phyloP scores from a whole-genome alignment of 257 asterid species.

The Solanum lycopersicoides region DNA sequence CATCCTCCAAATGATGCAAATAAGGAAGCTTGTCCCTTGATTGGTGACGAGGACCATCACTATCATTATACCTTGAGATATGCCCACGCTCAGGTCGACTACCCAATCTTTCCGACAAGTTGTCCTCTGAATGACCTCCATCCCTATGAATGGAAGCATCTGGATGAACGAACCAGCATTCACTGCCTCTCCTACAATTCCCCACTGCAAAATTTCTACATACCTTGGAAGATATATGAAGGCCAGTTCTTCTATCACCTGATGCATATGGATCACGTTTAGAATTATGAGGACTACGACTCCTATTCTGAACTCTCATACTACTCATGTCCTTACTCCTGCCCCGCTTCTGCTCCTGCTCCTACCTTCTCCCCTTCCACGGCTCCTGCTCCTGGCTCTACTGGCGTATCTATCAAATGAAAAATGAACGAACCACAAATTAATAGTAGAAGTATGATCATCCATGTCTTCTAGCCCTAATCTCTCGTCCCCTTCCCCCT shows the following conservation, averaged over 20 bases:
- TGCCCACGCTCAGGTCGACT: constrained; percentile 14
- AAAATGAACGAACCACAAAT: not conserved
- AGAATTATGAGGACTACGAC: constrained; percentile 53
- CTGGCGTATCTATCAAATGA: constrained; percentile 26
- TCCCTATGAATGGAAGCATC: constrained; percentile 20
- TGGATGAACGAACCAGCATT: constrained; percentile 64
- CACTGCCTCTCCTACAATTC: constrained; percentile 67
- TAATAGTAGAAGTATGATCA: not conserved
- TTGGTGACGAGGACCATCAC: constrained; percentile 33
- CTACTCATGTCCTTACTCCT: constrained; percentile 29
- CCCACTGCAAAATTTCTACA: constrained; percentile 64
- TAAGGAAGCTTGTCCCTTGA: constrained; percentile 30
- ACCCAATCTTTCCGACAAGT: constrained; percentile 32
- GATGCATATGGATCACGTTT: constrained; percentile 41
- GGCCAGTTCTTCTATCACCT: constrained; percentile 44
- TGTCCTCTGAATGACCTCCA: constrained; percentile 25
- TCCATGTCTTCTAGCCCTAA: not conserved
- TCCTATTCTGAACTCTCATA: constrained; percentile 30
- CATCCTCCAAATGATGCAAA: constrained; percentile 35
- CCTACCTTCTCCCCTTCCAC: not conserved
- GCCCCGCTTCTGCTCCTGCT: constrained; percentile 38
- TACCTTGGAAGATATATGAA: constrained; percentile 41
- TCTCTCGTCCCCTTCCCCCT: not conserved
- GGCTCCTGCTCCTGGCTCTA: constrained; percentile 11
- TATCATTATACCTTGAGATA: constrained; percentile 21